Conservation (phyloP, 768 basidiomycete species). For the Mycena galopus region DNA sequence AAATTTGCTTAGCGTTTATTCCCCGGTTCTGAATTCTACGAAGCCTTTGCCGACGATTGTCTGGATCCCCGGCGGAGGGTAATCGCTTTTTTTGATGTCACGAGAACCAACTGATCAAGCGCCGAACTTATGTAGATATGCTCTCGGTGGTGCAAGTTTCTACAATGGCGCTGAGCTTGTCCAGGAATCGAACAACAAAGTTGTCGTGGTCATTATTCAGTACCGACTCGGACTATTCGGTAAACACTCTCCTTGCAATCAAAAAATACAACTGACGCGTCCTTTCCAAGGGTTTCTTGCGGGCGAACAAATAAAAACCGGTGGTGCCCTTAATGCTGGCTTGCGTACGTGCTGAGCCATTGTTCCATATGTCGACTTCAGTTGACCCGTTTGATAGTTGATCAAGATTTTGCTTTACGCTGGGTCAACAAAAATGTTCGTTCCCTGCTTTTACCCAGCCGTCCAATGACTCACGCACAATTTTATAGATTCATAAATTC, state of each 20-base stretch:
- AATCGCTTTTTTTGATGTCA: not conserved
- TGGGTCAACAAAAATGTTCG: constrained; percentile 59
- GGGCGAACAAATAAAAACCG: constrained; percentile 55
- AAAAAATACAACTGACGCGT: not conserved
- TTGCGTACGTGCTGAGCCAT: constrained; percentile 50
- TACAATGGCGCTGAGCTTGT: constrained; percentile 33
- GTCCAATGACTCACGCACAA: not conserved
- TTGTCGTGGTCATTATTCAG: constrained; percentile 31
- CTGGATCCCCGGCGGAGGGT: constrained; percentile 41
- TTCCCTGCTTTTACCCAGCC: not conserved
- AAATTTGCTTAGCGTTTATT: constrained; percentile 34
- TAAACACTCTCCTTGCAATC: not conserved
- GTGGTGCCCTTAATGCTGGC: constrained; percentile 62
- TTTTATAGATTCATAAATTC: constrained; percentile 52
- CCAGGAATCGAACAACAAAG: constrained; percentile 27
- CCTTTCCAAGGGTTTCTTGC: constrained; percentile 55
- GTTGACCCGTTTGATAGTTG: constrained; percentile 44
- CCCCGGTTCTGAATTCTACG: constrained; percentile 17
- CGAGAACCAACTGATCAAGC: not conserved
- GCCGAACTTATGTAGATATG: constrained; percentile 12
- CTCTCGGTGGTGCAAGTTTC: constrained; percentile 4
- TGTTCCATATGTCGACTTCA: not conserved
- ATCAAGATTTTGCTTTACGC: constrained; percentile 57
- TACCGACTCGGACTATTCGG: constrained; percentile 7
- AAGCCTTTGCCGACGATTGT: constrained; percentile 31